Base-by-base conservation (phyloP, 192 early-diverging fungal genomes). In the Geosiphon pyriformis region DNA sequence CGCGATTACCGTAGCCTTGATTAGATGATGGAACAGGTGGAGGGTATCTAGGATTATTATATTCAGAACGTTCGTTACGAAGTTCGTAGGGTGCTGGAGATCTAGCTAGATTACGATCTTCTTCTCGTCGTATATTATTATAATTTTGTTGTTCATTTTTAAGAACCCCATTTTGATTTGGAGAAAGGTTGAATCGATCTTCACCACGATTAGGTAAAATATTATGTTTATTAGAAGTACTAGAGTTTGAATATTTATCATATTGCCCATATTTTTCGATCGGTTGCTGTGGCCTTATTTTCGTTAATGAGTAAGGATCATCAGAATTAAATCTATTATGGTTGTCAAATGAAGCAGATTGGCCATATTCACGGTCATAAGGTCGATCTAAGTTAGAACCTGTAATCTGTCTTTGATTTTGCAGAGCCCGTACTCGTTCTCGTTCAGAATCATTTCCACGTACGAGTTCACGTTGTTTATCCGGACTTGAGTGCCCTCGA, bases 1-100 rank as follows among this genome's bases (percentile, higher is more conserved):
- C 18, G n/a, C 10, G 17, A 23, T 25, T n/a, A 55, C 31, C 49
- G 51, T 64, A 30, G 29, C 4, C 27, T 20, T 64, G 26, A 51
- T 61, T 61, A 17, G 35, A 48, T 61, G 60, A 18, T 17, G 31
- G 31, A 20, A 18, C 18, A 18, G 20, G 18, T 47, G 25, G 37
- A 2, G 34, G 34, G 8, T 4, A 22, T 20, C 27, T 12, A 47
- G 42, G n/a, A 61, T 61, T 46, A n/a, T n/a, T n/a, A n/a, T n/a
- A n/a, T n/a, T n/a, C n/a, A n/a, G n/a, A n/a, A n/a, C n/a, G n/a
- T n/a, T n/a, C n/a, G n/a, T n/a, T n/a, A 2, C 37, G 2, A 26
- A 34, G 34, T 25, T 61, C 59, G 26, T 47, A 11, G 29, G 23
- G 25, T 30, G 25, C 60, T 23, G 62, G 62, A 10, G 62, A 52